Conservation (phyloP, 352 stramenopile genomes). For the Phytophthora palmivora region DNA sequence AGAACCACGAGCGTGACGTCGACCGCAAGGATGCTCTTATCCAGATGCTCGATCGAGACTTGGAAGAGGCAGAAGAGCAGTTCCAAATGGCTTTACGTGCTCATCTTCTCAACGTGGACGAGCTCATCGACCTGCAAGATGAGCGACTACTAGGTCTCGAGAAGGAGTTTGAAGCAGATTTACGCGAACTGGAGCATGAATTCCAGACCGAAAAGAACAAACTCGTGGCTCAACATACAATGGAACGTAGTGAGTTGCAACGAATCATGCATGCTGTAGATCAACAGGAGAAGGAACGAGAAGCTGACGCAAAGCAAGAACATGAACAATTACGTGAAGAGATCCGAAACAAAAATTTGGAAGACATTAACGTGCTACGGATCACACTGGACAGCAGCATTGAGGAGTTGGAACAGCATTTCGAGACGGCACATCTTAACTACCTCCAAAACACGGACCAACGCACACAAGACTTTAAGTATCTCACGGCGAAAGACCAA, state of each 20-base stretch:
- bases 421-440: conserved; percentile 92
- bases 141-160: conserved; percentile 88
- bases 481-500: conserved; percentile 92
- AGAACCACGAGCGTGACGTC: conserved; percentile 96
- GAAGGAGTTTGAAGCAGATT: conserved; percentile 91
- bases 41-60: conserved; percentile 94
- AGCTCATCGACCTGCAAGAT: conserved; percentile 93
- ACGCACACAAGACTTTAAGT: conserved; percentile 94
- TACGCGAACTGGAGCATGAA: conserved; percentile 84
- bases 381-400: conserved; percentile 94
- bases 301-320: conserved; percentile 76
- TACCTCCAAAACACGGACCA: conserved; percentile 95
- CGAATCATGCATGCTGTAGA: conserved; percentile 91
- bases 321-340: conserved; percentile 93
- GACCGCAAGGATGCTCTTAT: conserved; percentile 95
- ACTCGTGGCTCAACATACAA: conserved; percentile 68
- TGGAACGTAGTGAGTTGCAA: conserved; percentile 80
- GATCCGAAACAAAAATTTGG: conserved; percentile 95
- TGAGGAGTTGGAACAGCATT: conserved; percentile 95
- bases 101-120: conserved; percentile 92
- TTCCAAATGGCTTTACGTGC: conserved; percentile 91
- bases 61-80: conserved; percentile 95
- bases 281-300: conserved; percentile 81
- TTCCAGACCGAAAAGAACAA: conserved; percentile 89
- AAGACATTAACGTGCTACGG: conserved; percentile 94